Percentiles rank a stretch among this genome's conserved stretches.
Conservation (phyloP, 169 alveolate species). For the Perkinsus chesapeaki region DNA sequence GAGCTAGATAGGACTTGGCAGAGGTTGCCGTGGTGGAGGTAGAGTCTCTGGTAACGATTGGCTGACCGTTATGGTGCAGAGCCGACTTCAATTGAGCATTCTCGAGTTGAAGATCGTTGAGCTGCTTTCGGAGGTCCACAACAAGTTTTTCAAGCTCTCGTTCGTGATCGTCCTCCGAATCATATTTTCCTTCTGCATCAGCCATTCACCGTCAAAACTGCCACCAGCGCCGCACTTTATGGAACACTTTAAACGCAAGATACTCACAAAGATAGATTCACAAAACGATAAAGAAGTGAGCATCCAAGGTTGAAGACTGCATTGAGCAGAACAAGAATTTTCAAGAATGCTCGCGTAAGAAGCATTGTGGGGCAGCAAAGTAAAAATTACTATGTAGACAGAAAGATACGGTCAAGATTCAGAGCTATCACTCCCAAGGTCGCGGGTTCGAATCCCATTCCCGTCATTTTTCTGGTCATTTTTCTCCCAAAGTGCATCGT, state of each 20-base stretch:
- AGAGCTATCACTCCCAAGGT: background rate
- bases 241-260: too few relatives aligned
- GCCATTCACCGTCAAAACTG: background rate
- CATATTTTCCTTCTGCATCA: background rate
- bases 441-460: background rate
- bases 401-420: too few relatives aligned
- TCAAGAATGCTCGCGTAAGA: too few relatives aligned
- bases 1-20: background rate
- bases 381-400: too few relatives aligned
- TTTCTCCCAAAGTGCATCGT: background rate
- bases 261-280: too few relatives aligned
- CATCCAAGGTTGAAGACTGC: too few relatives aligned
- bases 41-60: background rate
- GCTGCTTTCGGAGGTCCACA: background rate
- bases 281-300: too few relatives aligned
- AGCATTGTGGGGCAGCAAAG: too few relatives aligned
- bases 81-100: background rate
- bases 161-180: background rate
- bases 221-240: background rate
- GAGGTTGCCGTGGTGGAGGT: background rate
- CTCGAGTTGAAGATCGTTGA: background rate
- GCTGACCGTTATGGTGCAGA: background rate
- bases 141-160: background rate
- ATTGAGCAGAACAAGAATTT: too few relatives aligned
- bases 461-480: background rate